Base-by-base conservation (phyloP, 2,329 filamentous ascomycete species). In the Xylariaceae sp. region DNA sequence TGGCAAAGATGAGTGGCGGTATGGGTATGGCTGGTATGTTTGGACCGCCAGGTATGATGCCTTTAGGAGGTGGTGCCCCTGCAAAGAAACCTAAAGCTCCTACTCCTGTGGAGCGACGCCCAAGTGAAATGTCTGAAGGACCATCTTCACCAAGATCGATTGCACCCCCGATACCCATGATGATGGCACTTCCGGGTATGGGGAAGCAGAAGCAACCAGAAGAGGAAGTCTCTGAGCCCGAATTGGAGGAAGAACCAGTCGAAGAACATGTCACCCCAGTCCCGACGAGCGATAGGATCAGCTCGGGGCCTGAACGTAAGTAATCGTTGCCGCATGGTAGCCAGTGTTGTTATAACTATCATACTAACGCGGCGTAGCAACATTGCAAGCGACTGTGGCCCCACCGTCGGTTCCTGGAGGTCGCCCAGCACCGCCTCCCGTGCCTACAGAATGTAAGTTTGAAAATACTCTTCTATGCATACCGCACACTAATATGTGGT, bases 1-100 rank as follows among this genome's bases (percentile, higher is more conserved):
- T 99, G 92, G 95, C 95, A 41, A 97, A 96, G 77, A 95, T 99
- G 89, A 96, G 94, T 65, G 94, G 94, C 53, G 94, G 94, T 19
- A 96, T 96, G 91, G 71, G 71, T 19, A 65, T 98, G 89, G 87
- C 92, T 71, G 91, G 92, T 67, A 95, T 98, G 87, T 96, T 96
- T 73, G 91, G 91, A 16, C 83, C 84, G 17, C 86, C 87, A 31
- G 84, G 83, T 33, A 86, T 86, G 58, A 84, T 92, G 72, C 83
- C 87, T 14, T 82, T 89, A 76, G 72, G 74, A 21, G 74, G 76
- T n/a, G 70, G 77, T 26, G 67, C 78, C 7, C 73, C 78, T 8
- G 76, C 79, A 36, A 86, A 81, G 70, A 87, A 87, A 74, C 87
- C 86, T 72, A 84, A 83, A 69, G 68, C 74, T 3, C 68, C 73